Conservation (phyloP, 1,284 basidiomycete species). For the Trametes polyzona region DNA sequence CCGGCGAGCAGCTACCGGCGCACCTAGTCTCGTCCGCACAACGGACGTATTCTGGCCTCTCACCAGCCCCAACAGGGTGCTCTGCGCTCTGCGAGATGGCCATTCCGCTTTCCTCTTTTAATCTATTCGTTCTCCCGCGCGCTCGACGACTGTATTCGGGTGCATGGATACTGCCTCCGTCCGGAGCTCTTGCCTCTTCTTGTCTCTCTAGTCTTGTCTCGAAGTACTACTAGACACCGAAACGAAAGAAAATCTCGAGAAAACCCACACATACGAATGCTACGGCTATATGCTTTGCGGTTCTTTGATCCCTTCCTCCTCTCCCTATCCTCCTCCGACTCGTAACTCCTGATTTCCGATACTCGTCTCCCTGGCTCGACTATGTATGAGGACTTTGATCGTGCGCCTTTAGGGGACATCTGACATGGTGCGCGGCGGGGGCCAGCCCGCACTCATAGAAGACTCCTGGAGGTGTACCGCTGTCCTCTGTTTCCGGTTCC, state of each 20-base stretch:
- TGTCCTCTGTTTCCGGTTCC: background rate
- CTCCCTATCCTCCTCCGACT: no score
- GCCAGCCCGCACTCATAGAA: background rate
- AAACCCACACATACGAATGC: background rate
- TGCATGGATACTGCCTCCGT: no score
- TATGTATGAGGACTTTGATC: background rate
- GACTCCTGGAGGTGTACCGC: background rate
- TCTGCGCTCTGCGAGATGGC: background rate
- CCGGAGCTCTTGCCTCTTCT: background rate
- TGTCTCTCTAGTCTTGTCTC: no score
- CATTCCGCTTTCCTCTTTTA: no score
- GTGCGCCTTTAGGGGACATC: background rate
- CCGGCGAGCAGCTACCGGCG: slow-evolving; percentile 44
- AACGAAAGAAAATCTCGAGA: background rate
- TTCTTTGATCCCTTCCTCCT: no score
- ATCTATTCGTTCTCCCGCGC: background rate
- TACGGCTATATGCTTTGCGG: no score
- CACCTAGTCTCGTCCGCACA: no score
- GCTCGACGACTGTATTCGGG: no score
- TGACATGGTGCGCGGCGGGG: background rate
- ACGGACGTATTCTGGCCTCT: background rate
- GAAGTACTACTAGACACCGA: no score
- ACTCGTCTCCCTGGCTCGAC: no score
- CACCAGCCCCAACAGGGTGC: background rate
- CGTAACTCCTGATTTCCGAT: no score